Percentiles rank a stretch among this genome's conserved stretches.
These are phyloP conservation scores for Penicillium frequentans DNA, from an alignment of 2,329 filamentous ascomycete genomes.

Conservation along the genomic window DNA sequence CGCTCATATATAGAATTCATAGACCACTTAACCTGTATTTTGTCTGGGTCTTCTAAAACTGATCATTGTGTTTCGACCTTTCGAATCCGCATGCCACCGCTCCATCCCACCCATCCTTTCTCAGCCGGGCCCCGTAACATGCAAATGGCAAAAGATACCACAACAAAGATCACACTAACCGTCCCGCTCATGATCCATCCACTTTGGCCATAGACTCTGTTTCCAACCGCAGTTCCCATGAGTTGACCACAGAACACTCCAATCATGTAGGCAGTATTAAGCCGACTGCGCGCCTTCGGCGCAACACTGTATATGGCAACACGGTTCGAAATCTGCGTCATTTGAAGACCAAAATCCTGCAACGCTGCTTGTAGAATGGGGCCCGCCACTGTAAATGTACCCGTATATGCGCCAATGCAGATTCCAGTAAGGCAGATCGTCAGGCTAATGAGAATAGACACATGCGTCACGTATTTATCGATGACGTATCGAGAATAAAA, in stretches of 20 bases:
- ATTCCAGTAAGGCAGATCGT: slow-evolving; percentile 61
- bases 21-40: background rate
- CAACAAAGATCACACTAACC: slow-evolving; percentile 57
- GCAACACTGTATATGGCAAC: slow-evolving; percentile 69
- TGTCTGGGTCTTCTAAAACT: background rate
- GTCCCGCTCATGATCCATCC: slow-evolving; percentile 61
- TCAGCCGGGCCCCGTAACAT: slow-evolving; percentile 57
- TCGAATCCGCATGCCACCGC: slow-evolving; percentile 55
- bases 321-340: slow-evolving; percentile 68
- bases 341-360: slow-evolving; percentile 72
- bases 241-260: slow-evolving; percentile 73
- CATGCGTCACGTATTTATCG: slow-evolving; percentile 67
- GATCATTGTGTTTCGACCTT: background rate
- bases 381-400: slow-evolving; percentile 65
- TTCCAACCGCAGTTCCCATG: slow-evolving; percentile 64
- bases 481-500: slow-evolving; percentile 70
- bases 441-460: slow-evolving; percentile 66
- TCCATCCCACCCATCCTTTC: slow-evolving; percentile 61
- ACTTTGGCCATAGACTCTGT: slow-evolving; percentile 54
- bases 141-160: slow-evolving; percentile 49
- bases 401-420: slow-evolving; percentile 67
- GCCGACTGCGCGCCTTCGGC: slow-evolving; percentile 68
- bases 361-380: slow-evolving; percentile 71
- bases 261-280: slow-evolving; percentile 84
- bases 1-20: background rate